These are phyloP conservation scores for Rhizoclosmatium hyalinum DNA, from an alignment of 371 early-diverging fungal genomes.

Conservation along the genomic window DNA sequence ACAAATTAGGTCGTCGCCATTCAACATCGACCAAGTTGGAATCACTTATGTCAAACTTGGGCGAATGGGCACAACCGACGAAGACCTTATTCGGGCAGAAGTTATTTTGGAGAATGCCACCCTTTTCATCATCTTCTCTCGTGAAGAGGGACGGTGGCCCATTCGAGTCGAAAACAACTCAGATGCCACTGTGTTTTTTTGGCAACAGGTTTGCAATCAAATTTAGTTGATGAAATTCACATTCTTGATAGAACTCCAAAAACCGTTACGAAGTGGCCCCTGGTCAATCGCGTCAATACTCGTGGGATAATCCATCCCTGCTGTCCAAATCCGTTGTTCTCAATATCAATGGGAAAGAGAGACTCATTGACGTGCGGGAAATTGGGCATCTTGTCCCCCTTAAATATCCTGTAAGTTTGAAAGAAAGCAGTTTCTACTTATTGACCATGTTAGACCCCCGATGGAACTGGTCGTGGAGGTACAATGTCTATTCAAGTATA, in stretches of 20 bases:
- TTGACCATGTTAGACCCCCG: background rate
- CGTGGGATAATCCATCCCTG: constrained; percentile 92
- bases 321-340: constrained; percentile 78
- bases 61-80: constrained; percentile 58
- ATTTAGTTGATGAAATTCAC: background rate
- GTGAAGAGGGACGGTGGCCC: constrained; percentile 88
- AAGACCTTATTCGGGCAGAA: constrained; percentile 77
- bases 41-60: constrained; percentile 79
- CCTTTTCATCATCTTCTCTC: constrained; percentile 81
- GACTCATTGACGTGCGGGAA: constrained; percentile 84
- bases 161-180: constrained; percentile 89
- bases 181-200: constrained; percentile 76
- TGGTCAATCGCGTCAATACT: constrained; percentile 75
- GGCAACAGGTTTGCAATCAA: constrained; percentile 70
- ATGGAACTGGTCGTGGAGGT: constrained; percentile 30
- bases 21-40: constrained; percentile 88
- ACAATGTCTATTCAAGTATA: constrained; percentile 83
- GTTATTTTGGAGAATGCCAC: constrained; percentile 86
- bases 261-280: constrained; percentile 67
- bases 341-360: constrained; percentile 72
- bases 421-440: no score
- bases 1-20: constrained; percentile 79
- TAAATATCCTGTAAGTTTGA: constrained; percentile 66
- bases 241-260: constrained; percentile 37
- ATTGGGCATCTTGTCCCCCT: constrained; percentile 89